These are phyloP conservation scores for Cryphonectria radicalis DNA, from an alignment of 2,329 filamentous ascomycete species.

Conservation along the genomic window DNA sequence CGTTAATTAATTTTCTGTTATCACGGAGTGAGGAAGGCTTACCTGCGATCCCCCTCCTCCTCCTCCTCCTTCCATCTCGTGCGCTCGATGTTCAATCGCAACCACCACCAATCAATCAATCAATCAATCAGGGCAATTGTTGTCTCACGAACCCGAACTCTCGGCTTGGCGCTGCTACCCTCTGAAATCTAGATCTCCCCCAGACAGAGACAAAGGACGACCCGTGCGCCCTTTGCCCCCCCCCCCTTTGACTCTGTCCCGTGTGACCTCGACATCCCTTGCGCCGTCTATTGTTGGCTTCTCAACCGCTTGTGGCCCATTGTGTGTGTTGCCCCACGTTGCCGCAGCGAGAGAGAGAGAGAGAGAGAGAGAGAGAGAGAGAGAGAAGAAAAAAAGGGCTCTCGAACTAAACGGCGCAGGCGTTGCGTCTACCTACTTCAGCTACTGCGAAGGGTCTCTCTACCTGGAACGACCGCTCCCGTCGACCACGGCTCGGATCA, in stretches of 20 bases:
- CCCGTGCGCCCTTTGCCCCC: background rate
- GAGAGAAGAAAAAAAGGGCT: background rate
- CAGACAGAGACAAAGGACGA: background rate
- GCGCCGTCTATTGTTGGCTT: background rate
- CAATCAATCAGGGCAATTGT: too few species aligned
- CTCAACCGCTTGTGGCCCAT: background rate
- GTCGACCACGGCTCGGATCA: background rate
- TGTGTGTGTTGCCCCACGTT: background rate
- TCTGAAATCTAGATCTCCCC: background rate
- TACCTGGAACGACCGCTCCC: constrained; percentile 1
- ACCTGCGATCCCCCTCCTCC: too few species aligned
- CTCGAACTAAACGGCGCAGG: background rate
- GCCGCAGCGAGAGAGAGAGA: background rate
- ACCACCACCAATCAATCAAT: too few species aligned
- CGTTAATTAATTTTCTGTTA: too few species aligned
- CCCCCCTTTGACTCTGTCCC: background rate
- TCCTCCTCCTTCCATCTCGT: too few species aligned
- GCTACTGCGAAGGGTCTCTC: background rate
- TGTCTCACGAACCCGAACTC: background rate
- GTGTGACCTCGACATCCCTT: constrained; percentile 9
- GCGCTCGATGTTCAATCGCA: background rate
- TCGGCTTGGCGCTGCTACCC: background rate
- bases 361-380: background rate
- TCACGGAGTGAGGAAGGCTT: too few species aligned
- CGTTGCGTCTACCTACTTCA: background rate